phyloP scores from a whole-genome alignment of 78 protist genomes.

The Tieghemostelium lacteum region DNA sequence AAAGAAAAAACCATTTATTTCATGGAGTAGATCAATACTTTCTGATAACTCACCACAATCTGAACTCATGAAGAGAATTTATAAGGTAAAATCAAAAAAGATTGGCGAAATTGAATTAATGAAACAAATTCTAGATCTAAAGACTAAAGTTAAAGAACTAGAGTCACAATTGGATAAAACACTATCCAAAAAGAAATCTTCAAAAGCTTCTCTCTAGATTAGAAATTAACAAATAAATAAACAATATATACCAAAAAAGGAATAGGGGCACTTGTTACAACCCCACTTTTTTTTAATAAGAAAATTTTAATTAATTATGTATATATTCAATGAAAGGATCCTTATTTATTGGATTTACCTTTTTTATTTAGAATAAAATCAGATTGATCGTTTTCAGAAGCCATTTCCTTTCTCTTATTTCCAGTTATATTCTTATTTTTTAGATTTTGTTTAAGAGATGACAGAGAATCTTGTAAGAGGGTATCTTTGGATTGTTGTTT shows the following conservation, averaged over 20 bases:
- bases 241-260: not conserved
- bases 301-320: too few species aligned
- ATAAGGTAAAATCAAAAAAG: not conserved
- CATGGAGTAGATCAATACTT: not conserved
- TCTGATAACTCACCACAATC: not conserved
- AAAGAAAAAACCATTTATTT: not conserved
- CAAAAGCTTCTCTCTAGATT: not conserved
- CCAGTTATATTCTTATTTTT: constrained; percentile 1
- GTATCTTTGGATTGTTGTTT: not conserved
- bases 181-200: not conserved
- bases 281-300: not conserved
- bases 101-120: constrained; percentile 7
- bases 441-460: too few species aligned
- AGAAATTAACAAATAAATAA: too few species aligned
- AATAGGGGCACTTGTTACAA: too few species aligned
- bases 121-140: constrained; percentile 1
- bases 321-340: not conserved
- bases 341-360: not conserved
- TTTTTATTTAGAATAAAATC: constrained; percentile 31
- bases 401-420: constrained; percentile 57
- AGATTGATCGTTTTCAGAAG: not conserved
- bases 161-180: not conserved
- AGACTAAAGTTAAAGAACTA: not conserved
- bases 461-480: too few species aligned
- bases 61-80: not conserved